Base-by-base conservation (phyloP, 1,284 basidiomycete genomes). In the Xanthoconium separans region DNA sequence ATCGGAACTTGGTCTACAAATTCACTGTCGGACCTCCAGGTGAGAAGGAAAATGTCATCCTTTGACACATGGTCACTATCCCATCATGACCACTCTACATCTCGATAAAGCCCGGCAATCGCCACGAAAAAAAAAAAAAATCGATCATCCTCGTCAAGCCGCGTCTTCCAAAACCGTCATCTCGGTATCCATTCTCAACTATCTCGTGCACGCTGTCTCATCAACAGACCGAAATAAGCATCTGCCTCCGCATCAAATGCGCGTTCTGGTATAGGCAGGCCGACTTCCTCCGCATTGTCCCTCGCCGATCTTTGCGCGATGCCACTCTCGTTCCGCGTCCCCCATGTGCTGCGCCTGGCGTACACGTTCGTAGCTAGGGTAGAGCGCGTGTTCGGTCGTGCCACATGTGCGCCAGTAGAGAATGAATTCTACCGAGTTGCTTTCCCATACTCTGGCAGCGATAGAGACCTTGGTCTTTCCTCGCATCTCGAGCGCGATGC, bases 251-350 rank as follows among this genome's bases (percentile, higher is more conserved):
- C 64, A 46, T 70, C 70, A 49, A 61, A 61, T 24, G 58, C 59
- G 33, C 66, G 55, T 47, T 65, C 69, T 13, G 61, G 65, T 34
- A 57, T 53, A 12, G 64, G 65, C n/a, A 69, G 48, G 29, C 60
- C 60, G 16, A 65, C 50, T 29, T 40, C 46, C 15, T 55, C 54
- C 34, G 50, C 51, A 6, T 41, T 51, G 12, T 53, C 51, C 22
- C 43, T 61, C 63, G 15, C 52, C 57, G 33, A 50, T 51, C 47
- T 65, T 54, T 51, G 58, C 58, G 13, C 54, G 44, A 49, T 71
- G 69, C 67, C 66, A 66, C 48, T 61, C 48, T 61, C 62, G 33
- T 65, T 58, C 20, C 66, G 66, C 15, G 60, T 65, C 65, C 30
- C 72, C 72, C 43, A 60, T 53, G 22, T 57, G 30, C 50, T 73